Base-by-base conservation (phyloP, 1,284 basidiomycete genomes). In the Puccinia polysora region DNA sequence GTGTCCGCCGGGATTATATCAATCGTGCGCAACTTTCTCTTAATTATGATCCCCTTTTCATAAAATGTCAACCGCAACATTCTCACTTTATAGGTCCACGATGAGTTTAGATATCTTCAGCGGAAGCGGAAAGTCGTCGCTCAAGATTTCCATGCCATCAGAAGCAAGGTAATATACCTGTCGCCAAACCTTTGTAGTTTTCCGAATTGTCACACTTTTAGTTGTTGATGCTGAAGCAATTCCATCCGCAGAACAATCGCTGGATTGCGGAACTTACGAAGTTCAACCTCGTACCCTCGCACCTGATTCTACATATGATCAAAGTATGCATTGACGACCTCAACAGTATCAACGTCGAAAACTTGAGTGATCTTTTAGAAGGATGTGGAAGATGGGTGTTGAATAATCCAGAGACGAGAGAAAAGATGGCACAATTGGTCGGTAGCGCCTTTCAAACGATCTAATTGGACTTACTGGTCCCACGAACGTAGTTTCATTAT, bases 291-390 rank as follows among this genome's bases (percentile, higher is more conserved):
- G 89, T 96, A 7, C 93, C 92, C 8, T 83, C 88, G 0, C 92
- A 97, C 79, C 83, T 94, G 71, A 93, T 97, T 77, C 83, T 98
- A 62, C 94, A 98, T 79, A 89, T 91, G 75, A 89, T 96, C 83
- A 97, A 97, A 85, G 90, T 95, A 56, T 96, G 91, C 80, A 82
- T 98, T 76, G 95, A 97, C 78, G 93, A 97, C 79, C 93, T 99
- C 78, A 88, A 88, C 4, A 89, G 89, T 0, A 87, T 87, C 36
- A 97, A 97, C 78, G 86, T 99, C 50, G 96, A 98, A 77, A 96
- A 93, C 78, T 84, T 97, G 23, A 90, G 94, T 18, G 85, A 93
- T 74, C 82, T 98, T 2, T 83, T 98, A 53, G 96, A 98, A 81
- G 90, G 89, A 0, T 98, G 96, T 78, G 96, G 96, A 0, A 84